Conservation (phyloP, 2,329 filamentous ascomycete genomes). For the Nothophaeocryptopus gaeumannii region DNA sequence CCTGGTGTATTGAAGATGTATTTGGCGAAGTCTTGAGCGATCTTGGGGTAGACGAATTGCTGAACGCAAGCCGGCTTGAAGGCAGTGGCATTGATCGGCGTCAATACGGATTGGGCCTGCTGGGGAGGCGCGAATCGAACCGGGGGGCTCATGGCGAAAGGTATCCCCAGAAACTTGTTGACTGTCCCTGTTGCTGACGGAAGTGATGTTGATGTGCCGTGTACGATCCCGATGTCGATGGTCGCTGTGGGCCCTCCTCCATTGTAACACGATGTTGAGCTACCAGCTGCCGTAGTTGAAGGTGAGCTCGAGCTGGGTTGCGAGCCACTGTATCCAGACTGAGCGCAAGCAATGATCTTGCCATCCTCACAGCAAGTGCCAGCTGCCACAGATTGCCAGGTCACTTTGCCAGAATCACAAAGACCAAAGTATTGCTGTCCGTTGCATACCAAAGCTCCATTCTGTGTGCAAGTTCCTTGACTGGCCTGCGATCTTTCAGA, state of each 20-base stretch:
- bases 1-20: slow-evolving; percentile 33
- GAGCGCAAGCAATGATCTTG: slow-evolving; percentile 4
- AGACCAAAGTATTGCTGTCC: slow-evolving; percentile 41
- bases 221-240: slow-evolving; percentile 29
- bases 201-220: slow-evolving; percentile 32
- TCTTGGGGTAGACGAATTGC: slow-evolving; percentile 33
- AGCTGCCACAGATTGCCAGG: slow-evolving; percentile 41
- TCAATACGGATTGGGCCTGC: slow-evolving; percentile 15
- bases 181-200: slow-evolving; percentile 31
- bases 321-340: too few species aligned
- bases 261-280: neutral
- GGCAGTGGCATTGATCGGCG: slow-evolving; percentile 29
- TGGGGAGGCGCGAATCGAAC: slow-evolving; percentile 33
- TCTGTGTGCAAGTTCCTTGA: neutral
- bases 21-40: slow-evolving; percentile 31
- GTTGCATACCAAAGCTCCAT: slow-evolving; percentile 36
- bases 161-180: slow-evolving; percentile 37
- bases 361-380: slow-evolving; percentile 40
- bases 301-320: too few species aligned
- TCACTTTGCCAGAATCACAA: slow-evolving; percentile 42
- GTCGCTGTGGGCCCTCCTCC: slow-evolving; percentile 28
- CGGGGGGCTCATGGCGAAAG: slow-evolving; percentile 35
- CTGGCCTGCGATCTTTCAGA: too few species aligned
- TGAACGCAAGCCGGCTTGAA: slow-evolving; percentile 36
- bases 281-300: too few species aligned